Conservation (phyloP, 192 early-diverging fungal species). For the Dimargaris xerosporica region DNA sequence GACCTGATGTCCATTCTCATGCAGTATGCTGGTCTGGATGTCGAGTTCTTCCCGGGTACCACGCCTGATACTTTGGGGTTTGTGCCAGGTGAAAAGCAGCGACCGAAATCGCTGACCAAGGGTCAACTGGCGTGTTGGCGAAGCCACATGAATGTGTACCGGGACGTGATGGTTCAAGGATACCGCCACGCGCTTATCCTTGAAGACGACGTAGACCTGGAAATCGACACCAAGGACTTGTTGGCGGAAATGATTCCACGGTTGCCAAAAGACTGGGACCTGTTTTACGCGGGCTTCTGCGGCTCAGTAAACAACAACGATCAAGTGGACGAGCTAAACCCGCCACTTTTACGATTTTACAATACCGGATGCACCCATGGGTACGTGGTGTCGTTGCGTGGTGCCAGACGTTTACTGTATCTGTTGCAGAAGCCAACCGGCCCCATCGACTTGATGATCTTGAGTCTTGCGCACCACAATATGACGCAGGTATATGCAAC, state of each 20-base stretch:
- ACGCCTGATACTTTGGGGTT: background rate
- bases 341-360: background rate
- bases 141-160: slow-evolving; percentile 22
- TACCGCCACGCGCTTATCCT: slow-evolving; percentile 21
- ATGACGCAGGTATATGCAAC: slow-evolving; percentile 18
- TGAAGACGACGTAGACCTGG: slow-evolving; percentile 32
- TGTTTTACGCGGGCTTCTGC: slow-evolving; percentile 28
- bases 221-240: slow-evolving; percentile 14
- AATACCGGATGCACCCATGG: slow-evolving; percentile 26
- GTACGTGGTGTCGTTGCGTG: slow-evolving; percentile 22
- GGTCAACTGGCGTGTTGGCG: slow-evolving; percentile 8
- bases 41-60: background rate
- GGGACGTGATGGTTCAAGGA: slow-evolving; percentile 23
- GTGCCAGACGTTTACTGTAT: slow-evolving; percentile 23
- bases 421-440: background rate
- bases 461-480: slow-evolving; percentile 20
- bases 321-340: background rate
- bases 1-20: background rate
- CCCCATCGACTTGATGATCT: slow-evolving; percentile 23
- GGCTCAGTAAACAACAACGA: slow-evolving; percentile 20
- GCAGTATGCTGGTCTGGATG: background rate
- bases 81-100: background rate
- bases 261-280: slow-evolving; percentile 20
- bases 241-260: slow-evolving; percentile 13
- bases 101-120: background rate